These are phyloP conservation scores for Aspergillus bridgeri DNA, from an alignment of 495 filamentous ascomycete genomes.

Conservation along the genomic window DNA sequence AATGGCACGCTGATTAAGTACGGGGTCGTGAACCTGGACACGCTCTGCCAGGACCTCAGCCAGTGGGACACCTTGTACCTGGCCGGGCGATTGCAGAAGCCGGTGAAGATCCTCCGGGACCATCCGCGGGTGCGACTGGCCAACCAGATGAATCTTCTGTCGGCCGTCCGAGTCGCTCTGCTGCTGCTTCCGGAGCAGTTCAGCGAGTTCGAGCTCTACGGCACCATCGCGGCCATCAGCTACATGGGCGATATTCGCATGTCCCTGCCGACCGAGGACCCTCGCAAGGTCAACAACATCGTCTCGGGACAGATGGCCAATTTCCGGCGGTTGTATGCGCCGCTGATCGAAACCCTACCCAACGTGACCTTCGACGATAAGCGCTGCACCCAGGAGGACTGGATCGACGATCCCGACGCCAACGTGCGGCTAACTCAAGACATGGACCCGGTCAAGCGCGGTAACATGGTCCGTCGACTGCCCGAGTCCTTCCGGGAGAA, in stretches of 20 bases:
- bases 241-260: slow-evolving; percentile 95
- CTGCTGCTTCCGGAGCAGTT: slow-evolving; percentile 79
- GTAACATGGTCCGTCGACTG: slow-evolving; percentile 92
- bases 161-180: slow-evolving; percentile 84
- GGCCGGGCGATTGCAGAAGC: slow-evolving; percentile 91
- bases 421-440: slow-evolving; percentile 72
- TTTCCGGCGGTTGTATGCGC: slow-evolving; percentile 85
- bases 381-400: slow-evolving; percentile 55
- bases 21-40: slow-evolving; percentile 88
- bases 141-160: slow-evolving; percentile 92
- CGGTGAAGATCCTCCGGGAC: slow-evolving; percentile 94
- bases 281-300: slow-evolving; percentile 90
- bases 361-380: slow-evolving; percentile 79
- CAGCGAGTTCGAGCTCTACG: slow-evolving; percentile 83
- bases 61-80: slow-evolving; percentile 93
- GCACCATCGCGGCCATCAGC: slow-evolving; percentile 83
- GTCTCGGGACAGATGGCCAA: slow-evolving; percentile 85
- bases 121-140: slow-evolving; percentile 86
- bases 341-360: slow-evolving; percentile 82
- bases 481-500: slow-evolving; percentile 84
- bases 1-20: slow-evolving; percentile 97
- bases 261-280: slow-evolving; percentile 81
- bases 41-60: slow-evolving; percentile 77
- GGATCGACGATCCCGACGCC: slow-evolving; percentile 60
- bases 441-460: slow-evolving; percentile 83